These are phyloP conservation scores for Mrakia blollopis DNA, from an alignment of 768 basidiomycete species.

Conservation along the genomic window DNA sequence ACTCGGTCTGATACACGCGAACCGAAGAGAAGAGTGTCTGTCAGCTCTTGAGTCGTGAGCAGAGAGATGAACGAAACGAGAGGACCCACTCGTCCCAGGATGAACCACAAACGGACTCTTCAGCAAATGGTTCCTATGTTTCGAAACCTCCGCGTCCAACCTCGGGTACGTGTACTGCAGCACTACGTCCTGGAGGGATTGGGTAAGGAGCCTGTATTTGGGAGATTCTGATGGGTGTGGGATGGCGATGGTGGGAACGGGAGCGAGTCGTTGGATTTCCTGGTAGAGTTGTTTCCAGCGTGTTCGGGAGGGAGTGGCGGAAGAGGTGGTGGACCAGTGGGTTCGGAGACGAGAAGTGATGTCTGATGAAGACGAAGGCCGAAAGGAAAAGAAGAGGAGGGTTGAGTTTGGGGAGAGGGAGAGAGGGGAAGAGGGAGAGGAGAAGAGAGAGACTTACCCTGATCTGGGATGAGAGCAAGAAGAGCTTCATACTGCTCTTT, in stretches of 20 bases:
- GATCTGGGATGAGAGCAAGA: conserved; percentile 68
- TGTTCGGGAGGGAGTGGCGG: conserved; percentile 13
- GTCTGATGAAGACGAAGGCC: not conserved
- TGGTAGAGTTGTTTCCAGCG: conserved; percentile 9
- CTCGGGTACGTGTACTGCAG: conserved; percentile 94
- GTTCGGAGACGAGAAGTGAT: conserved; percentile 1
- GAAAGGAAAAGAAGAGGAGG: not conserved
- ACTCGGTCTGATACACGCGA: conserved; percentile 58
- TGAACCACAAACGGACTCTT: conserved; percentile 97
- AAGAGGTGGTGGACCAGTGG: conserved; percentile 1
- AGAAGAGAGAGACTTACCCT: conserved; percentile 39
- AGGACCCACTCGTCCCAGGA: conserved; percentile 64
- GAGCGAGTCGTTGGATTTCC: not conserved
- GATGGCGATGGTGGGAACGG: not conserved
- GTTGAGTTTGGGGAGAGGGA: not conserved
- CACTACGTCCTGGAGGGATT: conserved; percentile 76
- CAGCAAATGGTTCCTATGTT: conserved; percentile 93
- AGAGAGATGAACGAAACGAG: not conserved
- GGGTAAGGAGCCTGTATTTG: not conserved
- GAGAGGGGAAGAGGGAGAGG: not conserved
- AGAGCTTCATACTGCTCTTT: conserved; percentile 70
- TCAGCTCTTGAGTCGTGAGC: not conserved
- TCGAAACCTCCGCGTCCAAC: conserved; percentile 93
- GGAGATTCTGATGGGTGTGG: not conserved
- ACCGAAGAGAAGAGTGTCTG: not conserved